phyloP scores from a whole-genome alignment of 257 asterid genomes.

The Fraxinus cuspidata region DNA sequence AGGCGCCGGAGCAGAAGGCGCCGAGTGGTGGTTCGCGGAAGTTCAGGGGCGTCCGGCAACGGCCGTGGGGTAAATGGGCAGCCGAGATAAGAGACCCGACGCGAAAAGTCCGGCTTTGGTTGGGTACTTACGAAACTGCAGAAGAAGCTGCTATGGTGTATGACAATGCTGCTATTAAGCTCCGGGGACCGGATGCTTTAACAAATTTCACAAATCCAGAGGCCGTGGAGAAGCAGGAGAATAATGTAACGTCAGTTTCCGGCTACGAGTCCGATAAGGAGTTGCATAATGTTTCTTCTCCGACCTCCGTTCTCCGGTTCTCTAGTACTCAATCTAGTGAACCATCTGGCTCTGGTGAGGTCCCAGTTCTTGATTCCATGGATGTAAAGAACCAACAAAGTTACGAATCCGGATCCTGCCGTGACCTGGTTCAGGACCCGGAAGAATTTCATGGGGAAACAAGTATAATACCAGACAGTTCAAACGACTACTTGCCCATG shows the following conservation, averaged over 20 bases:
- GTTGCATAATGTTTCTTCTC: conserved; percentile 22
- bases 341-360: conserved; percentile 10
- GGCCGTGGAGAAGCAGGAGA: not conserved
- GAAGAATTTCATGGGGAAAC: conserved; percentile 17
- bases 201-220: conserved; percentile 45
- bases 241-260: conserved; percentile 12
- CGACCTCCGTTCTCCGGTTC: conserved; percentile 54
- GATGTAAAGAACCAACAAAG: conserved; percentile 12
- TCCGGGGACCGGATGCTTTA: conserved; percentile 50
- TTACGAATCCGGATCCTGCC: conserved; percentile 6
- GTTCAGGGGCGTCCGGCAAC: conserved; percentile 51
- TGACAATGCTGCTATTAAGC: conserved; percentile 48
- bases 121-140: not conserved
- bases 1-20: not conserved
- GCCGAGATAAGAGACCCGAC: conserved; percentile 53
- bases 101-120: conserved; percentile 47
- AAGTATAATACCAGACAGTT: conserved; percentile 5
- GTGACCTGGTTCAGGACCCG: not conserved
- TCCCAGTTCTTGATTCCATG: conserved; percentile 1
- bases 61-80: conserved; percentile 43
- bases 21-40: conserved; percentile 24
- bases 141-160: conserved; percentile 60
- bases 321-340: conserved; percentile 28
- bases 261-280: conserved; percentile 27
- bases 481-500: conserved; percentile 17